Evolutionary conservation across 257 asterid genomes (phyloP).

Genomic region (Solanum peruvianum): DNA sequence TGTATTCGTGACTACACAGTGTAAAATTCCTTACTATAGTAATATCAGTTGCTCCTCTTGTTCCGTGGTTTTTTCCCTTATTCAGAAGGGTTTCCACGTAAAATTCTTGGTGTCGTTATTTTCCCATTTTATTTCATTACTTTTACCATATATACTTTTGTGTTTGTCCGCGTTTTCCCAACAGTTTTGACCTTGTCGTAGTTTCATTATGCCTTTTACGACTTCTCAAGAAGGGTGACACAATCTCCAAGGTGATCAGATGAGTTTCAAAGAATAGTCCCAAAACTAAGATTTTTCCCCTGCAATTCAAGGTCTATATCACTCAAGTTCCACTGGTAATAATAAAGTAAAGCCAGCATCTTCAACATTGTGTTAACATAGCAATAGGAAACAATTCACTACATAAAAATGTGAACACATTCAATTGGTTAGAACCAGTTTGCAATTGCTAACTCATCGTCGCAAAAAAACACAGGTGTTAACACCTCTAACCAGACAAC

Average conservation of each 20-base stretch:
- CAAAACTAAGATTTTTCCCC: neutral
- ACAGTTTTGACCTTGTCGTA: neutral
- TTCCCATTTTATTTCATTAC: too few species aligned
- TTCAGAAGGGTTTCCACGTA: too few species aligned
- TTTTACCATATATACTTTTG: too few species aligned
- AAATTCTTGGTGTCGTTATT: too few species aligned
- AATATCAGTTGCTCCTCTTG: too few species aligned
- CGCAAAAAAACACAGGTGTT: neutral
- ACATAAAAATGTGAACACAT: neutral
- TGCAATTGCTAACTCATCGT: neutral
- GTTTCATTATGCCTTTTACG: neutral
- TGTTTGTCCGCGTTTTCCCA: too few species aligned
- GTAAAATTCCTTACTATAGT: too few species aligned
- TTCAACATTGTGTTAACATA: neutral
- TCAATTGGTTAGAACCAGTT: neutral
- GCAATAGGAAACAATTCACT: neutral
- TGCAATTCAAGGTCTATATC: neutral
- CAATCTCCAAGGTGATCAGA: neutral
- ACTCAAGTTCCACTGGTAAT: neutral
- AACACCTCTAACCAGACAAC: neutral
- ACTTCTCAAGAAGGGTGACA: neutral
- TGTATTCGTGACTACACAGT: too few species aligned
- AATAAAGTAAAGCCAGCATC: neutral
- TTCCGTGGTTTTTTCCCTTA: too few species aligned
- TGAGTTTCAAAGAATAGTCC: neutral